Conservation (phyloP, 345 rosid genomes). For the Euphorbia lathyris region DNA sequence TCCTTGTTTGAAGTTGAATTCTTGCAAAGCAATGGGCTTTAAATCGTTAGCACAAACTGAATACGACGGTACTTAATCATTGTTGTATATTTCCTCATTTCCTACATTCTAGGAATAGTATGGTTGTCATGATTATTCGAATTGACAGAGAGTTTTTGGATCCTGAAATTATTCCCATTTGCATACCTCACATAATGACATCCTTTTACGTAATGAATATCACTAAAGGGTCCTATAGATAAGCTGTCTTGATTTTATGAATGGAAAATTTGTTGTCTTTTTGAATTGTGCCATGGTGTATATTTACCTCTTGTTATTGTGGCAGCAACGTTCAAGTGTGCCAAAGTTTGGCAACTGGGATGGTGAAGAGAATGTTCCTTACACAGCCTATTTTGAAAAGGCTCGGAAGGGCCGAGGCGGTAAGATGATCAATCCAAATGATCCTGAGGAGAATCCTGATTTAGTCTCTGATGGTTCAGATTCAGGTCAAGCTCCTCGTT, state of each 20-base stretch:
- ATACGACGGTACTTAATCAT: not conserved
- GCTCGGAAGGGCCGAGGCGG: conserved; percentile 66
- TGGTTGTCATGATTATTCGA: not conserved
- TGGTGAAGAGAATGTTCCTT: conserved; percentile 69
- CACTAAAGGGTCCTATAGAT: not conserved
- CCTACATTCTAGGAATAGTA: not conserved
- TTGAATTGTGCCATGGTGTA: not conserved
- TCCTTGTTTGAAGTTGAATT: not conserved
- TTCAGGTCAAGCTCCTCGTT: conserved; percentile 43
- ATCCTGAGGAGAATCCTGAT: conserved; percentile 62
- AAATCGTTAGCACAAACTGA: not conserved
- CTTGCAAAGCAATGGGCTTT: not conserved
- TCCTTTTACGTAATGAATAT: not conserved
- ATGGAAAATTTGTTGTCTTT: conserved; percentile 4
- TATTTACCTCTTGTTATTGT: conserved; percentile 22
- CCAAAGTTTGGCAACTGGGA: conserved; percentile 96
- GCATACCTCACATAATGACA: not conserved
- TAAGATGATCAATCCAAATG: conserved; percentile 61
- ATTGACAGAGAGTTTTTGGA: not conserved
- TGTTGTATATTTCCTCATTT: not conserved
- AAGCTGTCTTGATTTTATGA: not conserved
- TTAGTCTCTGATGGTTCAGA: conserved; percentile 25
- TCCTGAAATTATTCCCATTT: not conserved
- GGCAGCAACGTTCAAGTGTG: conserved; percentile 68
- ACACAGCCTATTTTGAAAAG: conserved; percentile 81